These are phyloP conservation scores for Neotropicomus parvogracilis DNA, from an alignment of 1,284 basidiomycete genomes.

Conservation along the genomic window DNA sequence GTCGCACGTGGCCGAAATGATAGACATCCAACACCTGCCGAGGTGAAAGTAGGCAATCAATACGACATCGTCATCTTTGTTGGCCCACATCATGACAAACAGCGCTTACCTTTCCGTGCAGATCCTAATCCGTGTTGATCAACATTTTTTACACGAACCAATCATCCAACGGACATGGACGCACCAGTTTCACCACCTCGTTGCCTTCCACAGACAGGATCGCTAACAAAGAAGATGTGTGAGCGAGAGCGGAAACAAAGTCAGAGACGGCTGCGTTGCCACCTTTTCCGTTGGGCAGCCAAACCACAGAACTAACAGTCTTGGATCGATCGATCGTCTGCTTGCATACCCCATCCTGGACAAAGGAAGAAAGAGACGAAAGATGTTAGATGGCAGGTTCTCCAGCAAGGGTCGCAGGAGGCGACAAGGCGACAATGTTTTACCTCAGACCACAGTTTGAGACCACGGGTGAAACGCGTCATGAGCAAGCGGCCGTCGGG, in stretches of 20 bases:
- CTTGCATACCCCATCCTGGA: conserved; percentile 66
- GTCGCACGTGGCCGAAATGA: conserved; percentile 60
- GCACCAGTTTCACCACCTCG: conserved; percentile 49
- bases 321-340: conserved; percentile 63
- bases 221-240: conserved; percentile 3
- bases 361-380: not conserved
- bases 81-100: not conserved
- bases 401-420: not conserved
- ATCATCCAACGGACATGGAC: conserved; percentile 1
- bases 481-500: conserved; percentile 60
- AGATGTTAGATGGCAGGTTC: too few relatives aligned
- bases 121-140: conserved; percentile 40
- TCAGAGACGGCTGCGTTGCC: not conserved
- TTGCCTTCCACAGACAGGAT: conserved; percentile 49
- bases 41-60: not conserved
- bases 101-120: conserved; percentile 43
- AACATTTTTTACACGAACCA: not conserved
- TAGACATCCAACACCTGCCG: conserved; percentile 49
- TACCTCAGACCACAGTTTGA: conserved; percentile 76
- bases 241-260: conserved; percentile 32
- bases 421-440: conserved; percentile 14
- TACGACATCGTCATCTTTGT: not conserved
- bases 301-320: conserved; percentile 61
- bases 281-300: conserved; percentile 69
- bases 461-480: conserved; percentile 62